Conservation (phyloP, 2,329 filamentous ascomycete genomes). For the Cadophora sp. region DNA sequence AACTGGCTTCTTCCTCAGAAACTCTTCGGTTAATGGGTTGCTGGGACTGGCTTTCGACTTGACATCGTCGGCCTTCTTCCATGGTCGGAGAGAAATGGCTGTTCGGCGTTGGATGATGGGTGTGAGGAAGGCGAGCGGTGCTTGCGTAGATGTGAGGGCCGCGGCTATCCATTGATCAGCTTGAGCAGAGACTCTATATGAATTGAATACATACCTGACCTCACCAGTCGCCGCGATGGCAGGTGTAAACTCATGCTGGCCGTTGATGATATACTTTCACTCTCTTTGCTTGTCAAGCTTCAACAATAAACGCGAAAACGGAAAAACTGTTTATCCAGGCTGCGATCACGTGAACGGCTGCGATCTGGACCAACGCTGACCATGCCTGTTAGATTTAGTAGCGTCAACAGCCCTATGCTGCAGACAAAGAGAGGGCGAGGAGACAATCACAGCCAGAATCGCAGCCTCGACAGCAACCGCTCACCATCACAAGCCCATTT, state of each 20-base stretch:
- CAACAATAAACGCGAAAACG: conserved; percentile 1
- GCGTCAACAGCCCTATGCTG: neutral
- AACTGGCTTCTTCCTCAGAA: conserved; percentile 48
- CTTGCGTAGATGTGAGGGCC: conserved; percentile 47
- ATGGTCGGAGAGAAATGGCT: conserved; percentile 26
- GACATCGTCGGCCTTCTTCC: conserved; percentile 18
- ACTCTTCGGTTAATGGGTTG: conserved; percentile 69
- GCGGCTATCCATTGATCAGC: conserved; percentile 39
- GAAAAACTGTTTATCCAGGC: neutral
- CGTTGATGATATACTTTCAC: conserved; percentile 25
- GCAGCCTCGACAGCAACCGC: too few relatives aligned
- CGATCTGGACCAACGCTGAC: conserved; percentile 9
- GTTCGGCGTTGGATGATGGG: conserved; percentile 41
- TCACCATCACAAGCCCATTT: neutral
- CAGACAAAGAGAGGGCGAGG: neutral
- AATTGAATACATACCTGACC: conserved; percentile 58
- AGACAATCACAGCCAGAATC: neutral
- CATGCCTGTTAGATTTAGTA: neutral
- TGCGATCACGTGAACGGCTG: conserved; percentile 1
- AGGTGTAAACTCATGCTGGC: conserved; percentile 68
- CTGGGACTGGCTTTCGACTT: conserved; percentile 24
- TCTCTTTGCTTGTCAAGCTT: neutral
- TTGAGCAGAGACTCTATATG: conserved; percentile 10
- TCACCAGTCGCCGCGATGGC: conserved; percentile 66
- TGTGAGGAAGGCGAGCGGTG: conserved; percentile 47